A percentile compares a stretch with the other conserved stretches of the same genome.
These are phyloP conservation scores for Trichoderma lentiforme DNA, from an alignment of 2,329 filamentous ascomycete species.

Conservation along the genomic window DNA sequence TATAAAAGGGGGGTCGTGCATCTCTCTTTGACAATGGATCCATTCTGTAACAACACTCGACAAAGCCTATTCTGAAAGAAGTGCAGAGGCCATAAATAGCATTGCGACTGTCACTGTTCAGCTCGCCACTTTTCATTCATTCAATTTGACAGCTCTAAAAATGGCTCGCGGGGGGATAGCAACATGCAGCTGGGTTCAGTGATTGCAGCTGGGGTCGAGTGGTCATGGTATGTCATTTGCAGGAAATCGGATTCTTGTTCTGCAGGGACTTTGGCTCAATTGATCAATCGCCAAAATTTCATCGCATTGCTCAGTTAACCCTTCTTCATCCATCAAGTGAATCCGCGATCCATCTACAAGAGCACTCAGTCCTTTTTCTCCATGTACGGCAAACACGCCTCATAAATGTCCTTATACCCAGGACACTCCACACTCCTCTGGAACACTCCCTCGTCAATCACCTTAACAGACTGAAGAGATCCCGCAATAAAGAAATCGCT, in stretches of 20 bases:
- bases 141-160: background rate
- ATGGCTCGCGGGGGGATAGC: background rate
- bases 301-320: background rate
- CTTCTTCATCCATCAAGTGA: background rate
- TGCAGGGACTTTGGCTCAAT: background rate
- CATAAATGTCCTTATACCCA: background rate
- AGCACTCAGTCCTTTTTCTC: background rate
- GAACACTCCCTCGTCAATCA: background rate
- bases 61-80: background rate
- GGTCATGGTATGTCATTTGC: background rate
- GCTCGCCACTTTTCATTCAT: background rate
- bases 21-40: background rate
- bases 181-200: background rate
- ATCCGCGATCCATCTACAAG: background rate
- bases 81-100: background rate
- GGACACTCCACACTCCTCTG: background rate
- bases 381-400: slow-evolving; percentile 2
- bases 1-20: background rate
- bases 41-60: background rate
- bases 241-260: background rate
- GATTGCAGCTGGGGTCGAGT: background rate
- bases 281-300: background rate
- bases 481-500: slow-evolving; percentile 4
- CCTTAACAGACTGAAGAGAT: background rate
- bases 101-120: background rate